Percentiles rank a stretch among this genome's conserved stretches.
Evolutionary conservation across 1,284 basidiomycete genomes (phyloP).

Genomic region (Cryptococcus sp.): DNA sequence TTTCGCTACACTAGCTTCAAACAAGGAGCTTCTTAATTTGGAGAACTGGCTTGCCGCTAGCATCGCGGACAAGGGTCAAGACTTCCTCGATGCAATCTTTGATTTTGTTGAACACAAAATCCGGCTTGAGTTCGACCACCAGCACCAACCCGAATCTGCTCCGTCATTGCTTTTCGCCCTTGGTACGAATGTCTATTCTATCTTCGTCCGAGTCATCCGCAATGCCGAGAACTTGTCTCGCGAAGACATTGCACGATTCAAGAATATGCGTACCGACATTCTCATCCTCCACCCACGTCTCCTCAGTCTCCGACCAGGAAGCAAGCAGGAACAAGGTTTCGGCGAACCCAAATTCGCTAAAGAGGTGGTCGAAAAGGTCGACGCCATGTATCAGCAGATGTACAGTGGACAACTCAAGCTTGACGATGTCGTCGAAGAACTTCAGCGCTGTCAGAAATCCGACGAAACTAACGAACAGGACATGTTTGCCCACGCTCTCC

Average conservation of each 20-base stretch:
- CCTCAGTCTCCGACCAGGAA: slow-evolving; percentile 89
- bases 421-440: slow-evolving; percentile 86
- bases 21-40: slow-evolving; percentile 89
- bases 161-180: slow-evolving; percentile 55
- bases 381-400: slow-evolving; percentile 96
- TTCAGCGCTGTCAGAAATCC: slow-evolving; percentile 83
- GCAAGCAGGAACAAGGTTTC: slow-evolving; percentile 89
- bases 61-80: slow-evolving; percentile 73
- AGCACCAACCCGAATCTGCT: slow-evolving; percentile 74
- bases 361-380: slow-evolving; percentile 90
- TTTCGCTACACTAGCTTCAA: slow-evolving; percentile 87
- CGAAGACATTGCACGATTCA: slow-evolving; percentile 82
- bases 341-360: slow-evolving; percentile 82
- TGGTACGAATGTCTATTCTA: slow-evolving; percentile 72
- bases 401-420: slow-evolving; percentile 87
- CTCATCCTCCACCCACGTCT: slow-evolving; percentile 94
- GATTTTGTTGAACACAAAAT: slow-evolving; percentile 88
- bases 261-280: slow-evolving; percentile 89
- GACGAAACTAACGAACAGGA: slow-evolving; percentile 84
- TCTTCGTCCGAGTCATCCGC: slow-evolving; percentile 83
- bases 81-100: slow-evolving; percentile 84
- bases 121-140: slow-evolving; percentile 76
- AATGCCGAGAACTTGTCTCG: slow-evolving; percentile 56
- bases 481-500: slow-evolving; percentile 97
- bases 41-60: slow-evolving; percentile 95